phyloP scores from a whole-genome alignment of 1,284 basidiomycete genomes.

The Phellopilus nigrolimitatus region DNA sequence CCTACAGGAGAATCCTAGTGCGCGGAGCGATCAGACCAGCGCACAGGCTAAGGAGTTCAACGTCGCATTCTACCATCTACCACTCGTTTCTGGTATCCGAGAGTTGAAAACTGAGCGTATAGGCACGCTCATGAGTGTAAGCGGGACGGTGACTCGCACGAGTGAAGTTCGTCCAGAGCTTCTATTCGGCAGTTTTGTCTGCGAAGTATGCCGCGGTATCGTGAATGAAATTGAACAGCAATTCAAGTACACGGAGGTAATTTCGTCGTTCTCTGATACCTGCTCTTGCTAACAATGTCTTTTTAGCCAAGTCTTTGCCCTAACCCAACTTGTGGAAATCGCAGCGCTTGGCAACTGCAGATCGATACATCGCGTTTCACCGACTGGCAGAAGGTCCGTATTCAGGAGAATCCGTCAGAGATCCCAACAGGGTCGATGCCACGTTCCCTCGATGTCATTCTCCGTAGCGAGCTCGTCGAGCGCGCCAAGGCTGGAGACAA shows the following conservation, averaged over 20 bases:
- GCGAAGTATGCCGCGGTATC: constrained; percentile 81
- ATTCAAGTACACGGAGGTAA: constrained; percentile 98
- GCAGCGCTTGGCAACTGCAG: constrained; percentile 87
- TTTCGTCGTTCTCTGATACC: constrained; percentile 21
- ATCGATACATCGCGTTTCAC: constrained; percentile 97
- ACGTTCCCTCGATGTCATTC: constrained; percentile 91
- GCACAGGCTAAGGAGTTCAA: constrained; percentile 91
- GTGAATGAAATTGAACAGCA: constrained; percentile 98
- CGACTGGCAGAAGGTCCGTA: constrained; percentile 99
- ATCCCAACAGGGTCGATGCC: constrained; percentile 99
- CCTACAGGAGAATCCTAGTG: constrained; percentile 84
- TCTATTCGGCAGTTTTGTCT: constrained; percentile 90
- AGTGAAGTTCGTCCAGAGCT: constrained; percentile 97
- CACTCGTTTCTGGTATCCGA: constrained; percentile 92
- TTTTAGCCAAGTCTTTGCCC: constrained; percentile 86
- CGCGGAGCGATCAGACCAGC: constrained; percentile 77
- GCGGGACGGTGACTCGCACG: constrained; percentile 95
- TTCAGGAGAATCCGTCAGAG: constrained; percentile 98
- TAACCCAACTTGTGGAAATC: constrained; percentile 91
- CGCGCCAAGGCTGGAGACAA: constrained; percentile 98
- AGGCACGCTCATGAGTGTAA: constrained; percentile 89
- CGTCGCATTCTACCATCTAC: constrained; percentile 95
- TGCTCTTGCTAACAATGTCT: too few relatives aligned
- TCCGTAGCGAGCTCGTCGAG: constrained; percentile 94
- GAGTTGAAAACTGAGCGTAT: constrained; percentile 91